Evolutionary conservation across 441 rosid genomes (phyloP), one percentile per base, ranked within the genome.

Genomic region (Adansonia gregorii): DNA sequence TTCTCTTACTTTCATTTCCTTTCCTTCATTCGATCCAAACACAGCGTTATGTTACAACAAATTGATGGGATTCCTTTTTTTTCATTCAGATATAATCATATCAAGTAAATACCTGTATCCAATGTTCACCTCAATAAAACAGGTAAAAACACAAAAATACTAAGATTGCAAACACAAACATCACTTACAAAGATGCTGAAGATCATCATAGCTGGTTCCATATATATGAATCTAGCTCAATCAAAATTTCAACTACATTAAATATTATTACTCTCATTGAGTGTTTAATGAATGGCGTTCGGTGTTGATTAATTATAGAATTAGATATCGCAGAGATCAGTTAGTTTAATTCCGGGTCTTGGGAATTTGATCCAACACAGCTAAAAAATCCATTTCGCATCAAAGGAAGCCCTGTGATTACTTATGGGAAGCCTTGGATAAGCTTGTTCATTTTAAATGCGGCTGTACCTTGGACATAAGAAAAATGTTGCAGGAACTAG

Each of bases 341-440:
- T 10, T 54, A 54, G 35, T 14, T 54, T 0, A 8, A n/a, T 7
- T 54, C n/a, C n/a, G 20, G 58, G 58, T 15, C 58, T 54, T n/a
- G 58, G 58, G 60, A 55, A 55, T 55, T 56, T 56, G 61, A 56
- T 56, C 5, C 24, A 56, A 19, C 19, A 27, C 61, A 19, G 27
- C 27, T 17, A 10, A 56, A 56, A 56, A 56, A 2, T 56, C 10
- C 27, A 17, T 56, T 56, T 56, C 61, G 12, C 2, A 46, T 2
- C 12, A 0, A 46, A 46, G 51, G 10, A 46, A 1, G 35, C 35
- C 51, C 22, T 7, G 91, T 89, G 86, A 87, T 67, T 88, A 90
- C 58, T 84, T 88, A 7, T 86, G 92, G 93, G 89, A 88, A 67
- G 90, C 66, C 58, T 9, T 85, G 88, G 77, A 88, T 74, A 90